Evolutionary conservation across 192 early-diverging fungal genomes (phyloP).

Genomic region (Gaertneriomyces sp.): DNA sequence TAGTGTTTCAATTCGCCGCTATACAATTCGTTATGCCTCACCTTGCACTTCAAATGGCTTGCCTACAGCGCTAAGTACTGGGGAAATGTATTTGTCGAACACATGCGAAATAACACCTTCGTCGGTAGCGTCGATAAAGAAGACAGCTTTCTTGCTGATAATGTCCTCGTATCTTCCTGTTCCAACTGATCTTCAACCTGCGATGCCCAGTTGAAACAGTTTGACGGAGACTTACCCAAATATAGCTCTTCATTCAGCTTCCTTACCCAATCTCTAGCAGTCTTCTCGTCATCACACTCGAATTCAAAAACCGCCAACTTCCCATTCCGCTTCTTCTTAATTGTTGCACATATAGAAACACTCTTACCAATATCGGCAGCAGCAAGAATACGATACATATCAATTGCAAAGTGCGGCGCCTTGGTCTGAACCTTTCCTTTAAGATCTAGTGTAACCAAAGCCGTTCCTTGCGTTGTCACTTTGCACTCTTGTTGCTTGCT

Average conservation of each 20-base stretch:
- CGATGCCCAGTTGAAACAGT: neutral
- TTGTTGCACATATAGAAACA: constrained; percentile 3
- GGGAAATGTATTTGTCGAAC: constrained; percentile 12
- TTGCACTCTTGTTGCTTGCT: neutral
- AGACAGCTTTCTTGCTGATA: neutral
- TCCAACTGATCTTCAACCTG: neutral
- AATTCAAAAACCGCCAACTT: constrained; percentile 7
- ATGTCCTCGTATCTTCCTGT: constrained; percentile 5
- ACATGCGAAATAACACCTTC: neutral
- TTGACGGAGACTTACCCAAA: neutral
- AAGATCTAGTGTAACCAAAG: neutral
- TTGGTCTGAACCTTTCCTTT: neutral
- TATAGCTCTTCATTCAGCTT: neutral
- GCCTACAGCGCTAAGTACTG: constrained; percentile 5
- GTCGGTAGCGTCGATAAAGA: constrained; percentile 13
- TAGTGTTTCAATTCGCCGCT: too few species aligned
- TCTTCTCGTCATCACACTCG: constrained; percentile 6
- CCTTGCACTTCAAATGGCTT: constrained; percentile 6
- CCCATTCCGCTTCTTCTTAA: neutral
- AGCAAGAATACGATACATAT: constrained; percentile 11
- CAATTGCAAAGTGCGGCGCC: constrained; percentile 1
- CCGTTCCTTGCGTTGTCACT: neutral
- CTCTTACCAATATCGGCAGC: constrained; percentile 4
- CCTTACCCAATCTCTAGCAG: neutral
- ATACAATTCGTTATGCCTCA: neutral